Conservation (phyloP, 371 early-diverging fungal genomes). For the Apophysomyces trapeziformis region DNA sequence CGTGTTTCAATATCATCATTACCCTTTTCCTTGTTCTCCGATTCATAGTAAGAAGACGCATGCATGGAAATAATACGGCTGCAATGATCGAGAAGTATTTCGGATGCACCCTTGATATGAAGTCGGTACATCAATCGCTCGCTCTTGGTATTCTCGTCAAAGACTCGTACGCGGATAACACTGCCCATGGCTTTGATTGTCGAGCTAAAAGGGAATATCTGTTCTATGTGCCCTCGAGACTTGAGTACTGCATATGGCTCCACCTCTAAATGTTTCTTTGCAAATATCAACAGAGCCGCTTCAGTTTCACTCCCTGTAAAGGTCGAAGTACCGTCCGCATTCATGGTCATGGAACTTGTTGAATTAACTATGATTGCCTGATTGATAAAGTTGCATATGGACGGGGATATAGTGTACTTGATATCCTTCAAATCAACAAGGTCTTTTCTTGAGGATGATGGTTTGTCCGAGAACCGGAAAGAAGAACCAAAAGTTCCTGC, state of each 20-base stretch:
- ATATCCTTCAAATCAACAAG: constrained; percentile 42
- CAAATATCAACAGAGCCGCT: constrained; percentile 76
- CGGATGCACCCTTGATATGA: constrained; percentile 88
- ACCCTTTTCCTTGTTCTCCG: constrained; percentile 11
- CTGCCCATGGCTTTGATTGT: constrained; percentile 91
- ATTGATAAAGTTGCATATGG: constrained; percentile 50
- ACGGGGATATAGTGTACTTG: constrained; percentile 38
- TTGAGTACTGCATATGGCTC: constrained; percentile 34
- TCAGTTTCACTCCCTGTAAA: constrained; percentile 86
- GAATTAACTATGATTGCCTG: constrained; percentile 79
- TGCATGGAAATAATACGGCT: constrained; percentile 44
- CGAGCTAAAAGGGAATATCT: constrained; percentile 81
- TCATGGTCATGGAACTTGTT: constrained; percentile 73
- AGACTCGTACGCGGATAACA: constrained; percentile 56
- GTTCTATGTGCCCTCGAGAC: constrained; percentile 48
- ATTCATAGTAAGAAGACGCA: constrained; percentile 29
- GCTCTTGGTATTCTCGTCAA: constrained; percentile 22
- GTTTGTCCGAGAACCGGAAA: constrained; percentile 43
- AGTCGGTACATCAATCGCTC: constrained; percentile 54
- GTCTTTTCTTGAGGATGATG: constrained; percentile 41
- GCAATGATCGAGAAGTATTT: constrained; percentile 64
- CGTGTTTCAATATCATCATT: constrained; percentile 52
- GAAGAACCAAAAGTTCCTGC: constrained; percentile 64
- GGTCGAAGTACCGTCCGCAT: constrained; percentile 54
- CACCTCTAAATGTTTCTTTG: constrained; percentile 51